Conservation (phyloP, 148 eudicot species). For the Fagopyrum tataricum region DNA sequence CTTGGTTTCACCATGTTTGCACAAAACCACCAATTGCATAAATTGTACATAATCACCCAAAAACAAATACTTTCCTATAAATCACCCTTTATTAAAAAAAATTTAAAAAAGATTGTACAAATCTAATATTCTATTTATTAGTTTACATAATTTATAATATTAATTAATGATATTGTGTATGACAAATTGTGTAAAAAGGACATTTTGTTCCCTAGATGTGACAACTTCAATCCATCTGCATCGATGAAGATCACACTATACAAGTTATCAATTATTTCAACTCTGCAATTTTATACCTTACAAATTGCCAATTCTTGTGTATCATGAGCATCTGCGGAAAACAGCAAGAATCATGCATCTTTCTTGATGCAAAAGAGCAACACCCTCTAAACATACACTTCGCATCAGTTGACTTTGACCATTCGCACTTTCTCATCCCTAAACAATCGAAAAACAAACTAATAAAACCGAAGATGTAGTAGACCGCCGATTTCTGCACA, state of each 20-base stretch:
- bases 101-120: too few relatives aligned
- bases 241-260: neutral
- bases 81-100: too few relatives aligned
- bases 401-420: neutral
- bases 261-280: neutral
- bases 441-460: neutral
- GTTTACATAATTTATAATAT: neutral
- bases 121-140: too few relatives aligned
- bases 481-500: too few relatives aligned
- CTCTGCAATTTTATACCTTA: neutral
- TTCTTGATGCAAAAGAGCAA: neutral
- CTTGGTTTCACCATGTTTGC: too few relatives aligned
- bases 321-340: neutral
- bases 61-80: too few relatives aligned
- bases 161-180: too few relatives aligned
- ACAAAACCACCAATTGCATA: too few relatives aligned
- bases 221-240: neutral
- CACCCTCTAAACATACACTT: neutral
- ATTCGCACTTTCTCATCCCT: neutral
- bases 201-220: neutral
- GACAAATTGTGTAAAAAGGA: neutral
- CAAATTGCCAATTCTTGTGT: neutral
- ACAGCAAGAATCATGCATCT: conserved; percentile 5
- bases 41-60: too few relatives aligned
- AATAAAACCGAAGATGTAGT: neutral